Conservation (phyloP, 192 early-diverging fungal species). For the Coemansia sp. region DNA sequence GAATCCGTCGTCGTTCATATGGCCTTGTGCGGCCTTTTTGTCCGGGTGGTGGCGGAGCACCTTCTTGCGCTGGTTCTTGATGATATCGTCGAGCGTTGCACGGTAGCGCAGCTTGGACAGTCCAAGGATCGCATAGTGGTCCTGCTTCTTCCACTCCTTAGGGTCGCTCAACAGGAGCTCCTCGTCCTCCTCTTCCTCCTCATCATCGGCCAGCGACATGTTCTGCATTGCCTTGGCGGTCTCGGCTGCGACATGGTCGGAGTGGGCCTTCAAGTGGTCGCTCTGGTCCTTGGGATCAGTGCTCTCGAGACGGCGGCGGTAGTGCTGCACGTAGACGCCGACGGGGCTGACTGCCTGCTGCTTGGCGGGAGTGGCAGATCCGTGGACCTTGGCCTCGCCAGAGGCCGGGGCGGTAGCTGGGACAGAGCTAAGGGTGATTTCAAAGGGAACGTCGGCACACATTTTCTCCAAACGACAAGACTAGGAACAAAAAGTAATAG, state of each 20-base stretch:
- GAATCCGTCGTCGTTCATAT: slow-evolving; percentile 88
- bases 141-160: slow-evolving; percentile 94
- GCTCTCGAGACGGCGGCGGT: slow-evolving; percentile 34
- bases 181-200: slow-evolving; percentile 81
- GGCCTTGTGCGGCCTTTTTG: slow-evolving; percentile 85
- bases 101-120: slow-evolving; percentile 83
- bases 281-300: slow-evolving; percentile 5
- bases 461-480: slow-evolving; percentile 9
- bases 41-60: slow-evolving; percentile 98
- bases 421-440: slow-evolving; percentile 33
- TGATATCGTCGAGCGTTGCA: slow-evolving; percentile 93
- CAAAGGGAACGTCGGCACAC: slow-evolving; percentile 24
- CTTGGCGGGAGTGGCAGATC: slow-evolving; percentile 16
- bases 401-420: slow-evolving; percentile 30
- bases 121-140: slow-evolving; percentile 95
- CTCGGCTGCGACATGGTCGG: slow-evolving; percentile 32
- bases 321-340: slow-evolving; percentile 55
- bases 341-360: slow-evolving; percentile 42
- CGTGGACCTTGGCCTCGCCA: slow-evolving; percentile 31
- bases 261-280: slow-evolving; percentile 40
- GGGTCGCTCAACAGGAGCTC: slow-evolving; percentile 80
- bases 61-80: slow-evolving; percentile 82
- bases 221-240: slow-evolving; percentile 50
- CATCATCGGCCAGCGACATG: slow-evolving; percentile 61
- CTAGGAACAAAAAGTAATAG: neutral